Evolutionary conservation across 495 filamentous ascomycete species (phyloP), one percentile per base, ranked within the genome.

Genomic region (Penicillium roqueforti): DNA sequence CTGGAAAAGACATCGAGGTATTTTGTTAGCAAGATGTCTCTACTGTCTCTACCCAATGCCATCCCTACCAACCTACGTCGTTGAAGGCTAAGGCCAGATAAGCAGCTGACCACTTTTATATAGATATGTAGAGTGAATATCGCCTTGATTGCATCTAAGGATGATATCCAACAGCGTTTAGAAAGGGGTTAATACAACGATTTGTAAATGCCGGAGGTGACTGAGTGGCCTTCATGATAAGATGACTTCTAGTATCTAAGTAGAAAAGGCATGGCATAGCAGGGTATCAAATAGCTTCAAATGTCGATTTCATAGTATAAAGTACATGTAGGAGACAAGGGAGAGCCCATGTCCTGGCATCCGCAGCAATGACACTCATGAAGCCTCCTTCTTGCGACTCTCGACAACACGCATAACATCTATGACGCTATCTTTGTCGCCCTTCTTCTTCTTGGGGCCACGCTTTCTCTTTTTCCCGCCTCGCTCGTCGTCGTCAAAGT

Each of bases 391-490:
- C 58, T 83, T 86, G 51, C 87, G 78, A 55, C 83, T 78, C 71
- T 95, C 87, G 36, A 96, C 76, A 10, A 91, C 88, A 43, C 79
- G 76, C 76, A 96, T 70, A 42, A 96, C 86, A 79, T 96, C 91
- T 14, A 79, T 76, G 39, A 80, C 89, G 71, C 76, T 92, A 65
- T 95, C 85, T 55, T 75, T 86, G 72, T 96, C 88, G 0, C 89
- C 91, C 69, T 92, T 95, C 63, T 78, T 82, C 81, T 93, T 95
- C 80, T 91, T 93, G 1, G 82, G 79, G 1, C 87, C 89, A 58
- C 88, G 78, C 74, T 95, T 93, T 63, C 88, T 78, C 73, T 88
- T 87, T 59, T 79, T 84, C 1, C 71, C 73, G 5, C 72, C 76
- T 7, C 67, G 77, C 13, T 73, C 75, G 18, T 75, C 78, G n/a